Percentiles rank a stretch among this genome's conserved stretches.
Conservation (phyloP, 2,329 filamentous ascomycete genomes). For the Fusarium piperis region DNA sequence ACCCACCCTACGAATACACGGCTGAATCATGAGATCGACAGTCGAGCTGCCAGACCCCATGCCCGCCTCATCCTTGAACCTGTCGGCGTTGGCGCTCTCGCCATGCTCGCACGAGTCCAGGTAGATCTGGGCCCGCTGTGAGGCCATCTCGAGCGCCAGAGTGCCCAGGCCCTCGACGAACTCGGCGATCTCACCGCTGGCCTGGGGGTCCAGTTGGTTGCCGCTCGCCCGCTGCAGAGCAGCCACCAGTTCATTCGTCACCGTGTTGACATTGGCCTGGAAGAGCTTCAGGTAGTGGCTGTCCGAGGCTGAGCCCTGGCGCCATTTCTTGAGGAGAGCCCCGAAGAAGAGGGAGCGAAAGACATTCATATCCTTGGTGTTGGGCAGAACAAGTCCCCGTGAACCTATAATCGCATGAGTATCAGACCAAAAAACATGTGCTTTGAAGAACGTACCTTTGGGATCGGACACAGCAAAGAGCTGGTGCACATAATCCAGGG, state of each 20-base stretch:
- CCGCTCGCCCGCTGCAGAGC: background rate
- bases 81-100: background rate
- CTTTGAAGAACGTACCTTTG: background rate
- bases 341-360: slow-evolving; percentile 17
- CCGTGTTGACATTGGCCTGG: slow-evolving; percentile 1
- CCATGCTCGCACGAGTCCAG: slow-evolving; percentile 19
- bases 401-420: slow-evolving; percentile 5
- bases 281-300: slow-evolving; percentile 4
- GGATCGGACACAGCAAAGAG: slow-evolving; percentile 5
- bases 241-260: slow-evolving; percentile 1
- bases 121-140: slow-evolving; percentile 20
- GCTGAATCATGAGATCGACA: slow-evolving; percentile 24
- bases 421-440: background rate
- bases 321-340: background rate
- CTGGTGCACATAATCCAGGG: slow-evolving; percentile 4
- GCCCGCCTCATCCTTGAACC: slow-evolving; percentile 15
- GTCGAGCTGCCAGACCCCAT: background rate
- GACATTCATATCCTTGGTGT: slow-evolving; percentile 15
- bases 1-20: slow-evolving; percentile 18
- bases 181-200: slow-evolving; percentile 2
- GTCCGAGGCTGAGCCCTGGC: background rate
- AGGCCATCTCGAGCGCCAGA: slow-evolving; percentile 23
- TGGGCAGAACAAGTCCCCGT: background rate
- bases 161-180: slow-evolving; percentile 11
- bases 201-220: background rate